Conservation (phyloP, 331 rosid genomes). For the Malus hybrid region DNA sequence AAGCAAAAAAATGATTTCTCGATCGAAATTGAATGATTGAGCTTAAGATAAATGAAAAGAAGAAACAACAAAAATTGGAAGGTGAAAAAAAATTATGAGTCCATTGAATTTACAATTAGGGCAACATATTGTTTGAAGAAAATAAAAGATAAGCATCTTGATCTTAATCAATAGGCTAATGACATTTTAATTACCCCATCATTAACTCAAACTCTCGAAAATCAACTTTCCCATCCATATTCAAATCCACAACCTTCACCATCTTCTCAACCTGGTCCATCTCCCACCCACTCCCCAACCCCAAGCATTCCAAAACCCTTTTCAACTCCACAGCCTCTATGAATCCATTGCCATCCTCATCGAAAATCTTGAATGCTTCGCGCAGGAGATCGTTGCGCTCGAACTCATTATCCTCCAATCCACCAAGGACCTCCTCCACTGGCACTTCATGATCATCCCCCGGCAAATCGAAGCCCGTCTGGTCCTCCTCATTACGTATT, state of each 20-base stretch:
- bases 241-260: constrained; percentile 77
- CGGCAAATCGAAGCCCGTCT: constrained; percentile 37
- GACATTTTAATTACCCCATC: constrained; percentile 45
- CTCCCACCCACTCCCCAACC: constrained; percentile 77
- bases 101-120: constrained; percentile 28
- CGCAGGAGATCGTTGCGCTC: constrained; percentile 43
- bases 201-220: constrained; percentile 71
- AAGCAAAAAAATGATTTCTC: too few relatives aligned
- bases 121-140: not conserved
- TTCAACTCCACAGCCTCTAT: constrained; percentile 85
- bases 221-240: constrained; percentile 85
- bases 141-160: not conserved
- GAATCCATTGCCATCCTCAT: constrained; percentile 80
- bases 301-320: constrained; percentile 85
- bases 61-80: not conserved
- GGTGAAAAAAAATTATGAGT: not conserved
- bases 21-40: too few relatives aligned
- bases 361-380: constrained; percentile 83
- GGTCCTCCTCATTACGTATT: constrained; percentile 25
- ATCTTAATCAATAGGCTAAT: not conserved
- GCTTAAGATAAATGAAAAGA: not conserved
- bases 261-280: constrained; percentile 65
- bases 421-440: constrained; percentile 60
- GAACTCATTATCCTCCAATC: constrained; percentile 25
- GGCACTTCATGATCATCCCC: constrained; percentile 39